A percentile compares a stretch with the other conserved stretches of the same genome.
These are phyloP conservation scores for Podospora conica DNA, from an alignment of 495 filamentous ascomycete species.

Conservation along the genomic window DNA sequence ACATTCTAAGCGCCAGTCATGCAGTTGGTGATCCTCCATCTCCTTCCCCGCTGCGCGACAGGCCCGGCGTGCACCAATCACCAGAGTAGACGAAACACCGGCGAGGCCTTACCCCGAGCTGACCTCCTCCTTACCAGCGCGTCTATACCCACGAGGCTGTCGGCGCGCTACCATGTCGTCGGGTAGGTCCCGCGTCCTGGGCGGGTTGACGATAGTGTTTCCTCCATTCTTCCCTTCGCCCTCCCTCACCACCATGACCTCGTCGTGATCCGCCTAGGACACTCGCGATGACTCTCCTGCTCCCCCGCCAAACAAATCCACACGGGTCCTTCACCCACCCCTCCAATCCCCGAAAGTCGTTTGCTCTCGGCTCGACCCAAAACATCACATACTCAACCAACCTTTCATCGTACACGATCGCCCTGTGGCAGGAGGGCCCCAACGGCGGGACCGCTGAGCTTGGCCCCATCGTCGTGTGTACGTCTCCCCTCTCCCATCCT, in stretches of 20 bases:
- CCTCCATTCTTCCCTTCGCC: neutral
- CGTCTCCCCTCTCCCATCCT: neutral
- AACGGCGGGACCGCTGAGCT: slow-evolving; percentile 7
- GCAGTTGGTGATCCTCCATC: no score
- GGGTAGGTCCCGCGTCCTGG: no score
- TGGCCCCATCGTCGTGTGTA: slow-evolving; percentile 21
- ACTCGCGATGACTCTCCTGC: no score
- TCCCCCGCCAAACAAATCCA: neutral
- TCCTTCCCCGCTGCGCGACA: no score
- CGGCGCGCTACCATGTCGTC: neutral
- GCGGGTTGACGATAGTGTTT: no score
- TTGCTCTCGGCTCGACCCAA: slow-evolving; percentile 12
- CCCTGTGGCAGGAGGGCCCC: slow-evolving; percentile 15
- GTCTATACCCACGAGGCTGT: no score
- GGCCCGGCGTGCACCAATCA: no score
- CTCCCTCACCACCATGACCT: neutral
- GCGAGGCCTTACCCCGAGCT: no score
- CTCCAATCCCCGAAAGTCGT: slow-evolving; percentile 1
- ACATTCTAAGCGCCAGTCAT: no score
- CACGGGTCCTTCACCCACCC: neutral
- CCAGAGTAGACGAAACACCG: no score
- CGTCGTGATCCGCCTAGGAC: neutral
- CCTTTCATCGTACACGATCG: slow-evolving; percentile 14
- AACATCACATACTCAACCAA: slow-evolving; percentile 14
- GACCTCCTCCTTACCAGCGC: no score